These are phyloP conservation scores for Jamesozyma piceae DNA, from an alignment of 805 yeast species.

Conservation along the genomic window DNA sequence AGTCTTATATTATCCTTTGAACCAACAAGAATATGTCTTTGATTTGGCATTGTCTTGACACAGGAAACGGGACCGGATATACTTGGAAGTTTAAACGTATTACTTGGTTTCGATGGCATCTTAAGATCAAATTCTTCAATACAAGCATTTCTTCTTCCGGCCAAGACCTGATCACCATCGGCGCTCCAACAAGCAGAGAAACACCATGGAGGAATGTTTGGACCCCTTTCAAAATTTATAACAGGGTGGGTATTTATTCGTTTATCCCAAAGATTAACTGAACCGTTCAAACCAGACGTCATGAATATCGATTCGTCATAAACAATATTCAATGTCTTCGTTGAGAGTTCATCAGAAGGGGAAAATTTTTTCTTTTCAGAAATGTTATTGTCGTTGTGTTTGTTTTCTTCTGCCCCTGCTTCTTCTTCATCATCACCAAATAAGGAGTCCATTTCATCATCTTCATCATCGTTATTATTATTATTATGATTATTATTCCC, in stretches of 20 bases:
- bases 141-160: constrained; percentile 81
- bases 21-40: constrained; percentile 72
- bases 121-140: constrained; percentile 68
- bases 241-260: constrained; percentile 39
- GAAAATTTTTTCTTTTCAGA: not conserved
- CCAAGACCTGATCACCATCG: constrained; percentile 68
- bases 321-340: constrained; percentile 17
- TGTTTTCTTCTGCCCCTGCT: constrained; percentile 14
- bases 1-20: constrained; percentile 83
- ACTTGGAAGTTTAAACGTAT: constrained; percentile 63
- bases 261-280: constrained; percentile 72
- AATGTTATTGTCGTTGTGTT: not conserved
- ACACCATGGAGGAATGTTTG: constrained; percentile 88
- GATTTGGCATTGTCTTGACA: constrained; percentile 71
- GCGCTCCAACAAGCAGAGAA: constrained; percentile 80
- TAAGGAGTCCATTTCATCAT: constrained; percentile 44
- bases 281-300: constrained; percentile 78
- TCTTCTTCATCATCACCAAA: constrained; percentile 51
- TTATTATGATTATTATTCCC: constrained; percentile 28
- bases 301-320: constrained; percentile 49
- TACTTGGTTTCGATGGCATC: constrained; percentile 48
- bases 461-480: constrained; percentile 17
- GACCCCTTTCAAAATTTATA: constrained; percentile 44
- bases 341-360: constrained; percentile 18
- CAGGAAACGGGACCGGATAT: constrained; percentile 88